A percentile compares a stretch with the other conserved stretches of the same genome.
phyloP scores from a whole-genome alignment of 2,329 filamentous ascomycete genomes.

The Zelopaecilomyces penicillatus region DNA sequence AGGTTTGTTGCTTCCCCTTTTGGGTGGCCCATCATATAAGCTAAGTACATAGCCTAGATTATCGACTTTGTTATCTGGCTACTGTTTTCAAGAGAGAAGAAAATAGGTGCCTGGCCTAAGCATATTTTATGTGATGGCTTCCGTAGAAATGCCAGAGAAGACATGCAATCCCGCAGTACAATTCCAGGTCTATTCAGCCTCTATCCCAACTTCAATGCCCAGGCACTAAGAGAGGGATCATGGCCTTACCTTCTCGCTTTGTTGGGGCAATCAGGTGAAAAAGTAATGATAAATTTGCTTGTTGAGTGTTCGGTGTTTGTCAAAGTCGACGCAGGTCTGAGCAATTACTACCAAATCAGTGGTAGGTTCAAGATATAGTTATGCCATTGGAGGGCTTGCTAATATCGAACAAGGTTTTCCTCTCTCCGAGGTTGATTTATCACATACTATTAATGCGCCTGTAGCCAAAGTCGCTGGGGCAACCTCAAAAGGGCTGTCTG shows the following conservation, averaged over 20 bases:
- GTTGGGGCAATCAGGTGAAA: constrained; percentile 66
- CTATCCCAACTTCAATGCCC: constrained; percentile 62
- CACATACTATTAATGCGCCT: not conserved
- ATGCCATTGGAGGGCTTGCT: too few species aligned
- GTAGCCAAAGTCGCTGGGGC: too few species aligned
- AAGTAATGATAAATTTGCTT: constrained; percentile 69
- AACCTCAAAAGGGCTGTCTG: constrained; percentile 31
- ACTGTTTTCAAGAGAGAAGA: constrained; percentile 55
- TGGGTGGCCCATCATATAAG: not conserved
- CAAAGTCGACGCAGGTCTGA: constrained; percentile 47
- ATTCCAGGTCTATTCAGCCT: constrained; percentile 60
- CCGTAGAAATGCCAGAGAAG: constrained; percentile 37
- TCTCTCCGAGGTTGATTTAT: constrained; percentile 36
- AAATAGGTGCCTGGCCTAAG: constrained; percentile 43
- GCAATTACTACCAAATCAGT: constrained; percentile 70
- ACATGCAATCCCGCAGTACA: constrained; percentile 23
- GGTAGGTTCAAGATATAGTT: constrained; percentile 40
- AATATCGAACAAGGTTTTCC: constrained; percentile 33
- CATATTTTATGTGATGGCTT: constrained; percentile 84
- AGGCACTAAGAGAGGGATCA: constrained; percentile 55
- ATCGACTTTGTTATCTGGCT: constrained; percentile 71
- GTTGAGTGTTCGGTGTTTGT: constrained; percentile 71
- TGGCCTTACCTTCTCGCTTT: constrained; percentile 72
- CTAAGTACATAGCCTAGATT: constrained; percentile 43
- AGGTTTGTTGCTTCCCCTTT: constrained; percentile 37